phyloP scores from a whole-genome alignment of 345 rosid species.

The Lenwebbia sp. region DNA sequence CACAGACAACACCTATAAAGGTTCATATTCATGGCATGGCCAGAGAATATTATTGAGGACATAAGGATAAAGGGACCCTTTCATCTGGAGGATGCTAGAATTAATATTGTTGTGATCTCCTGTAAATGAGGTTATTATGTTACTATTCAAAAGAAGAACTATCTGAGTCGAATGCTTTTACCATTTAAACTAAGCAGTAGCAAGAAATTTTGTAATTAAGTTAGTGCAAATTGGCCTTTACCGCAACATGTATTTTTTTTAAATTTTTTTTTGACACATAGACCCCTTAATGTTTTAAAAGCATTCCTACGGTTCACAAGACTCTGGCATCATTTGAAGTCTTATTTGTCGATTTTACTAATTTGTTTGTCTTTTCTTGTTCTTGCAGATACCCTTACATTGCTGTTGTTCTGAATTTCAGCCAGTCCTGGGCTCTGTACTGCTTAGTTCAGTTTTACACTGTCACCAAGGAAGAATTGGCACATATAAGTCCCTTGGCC shows the following conservation, averaged over 20 bases:
- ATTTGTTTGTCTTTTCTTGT: slow-evolving; percentile 4
- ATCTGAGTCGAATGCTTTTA: background rate
- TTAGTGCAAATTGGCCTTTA: background rate
- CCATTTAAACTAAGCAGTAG: background rate
- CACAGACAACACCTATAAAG: background rate
- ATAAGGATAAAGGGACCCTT: background rate
- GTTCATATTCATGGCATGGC: background rate
- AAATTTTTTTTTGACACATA: background rate
- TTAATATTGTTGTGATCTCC: background rate
- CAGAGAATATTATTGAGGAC: background rate
- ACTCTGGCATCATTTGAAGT: background rate
- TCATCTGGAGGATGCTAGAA: background rate
- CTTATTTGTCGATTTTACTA: background rate
- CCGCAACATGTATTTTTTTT: background rate
- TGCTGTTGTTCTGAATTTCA: slow-evolving; percentile 94
- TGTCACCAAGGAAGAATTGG: slow-evolving; percentile 81
- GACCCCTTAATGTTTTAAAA: background rate
- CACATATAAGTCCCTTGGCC: slow-evolving; percentile 86
- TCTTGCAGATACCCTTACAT: slow-evolving; percentile 85
- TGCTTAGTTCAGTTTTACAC: slow-evolving; percentile 93
- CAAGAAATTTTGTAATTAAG: background rate
- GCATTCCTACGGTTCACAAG: background rate
- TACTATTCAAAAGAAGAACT: background rate
- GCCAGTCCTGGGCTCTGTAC: slow-evolving; percentile 98
- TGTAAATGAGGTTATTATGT: background rate